phyloP scores from a whole-genome alignment of 768 basidiomycete species.

The Suillus bovinus region DNA sequence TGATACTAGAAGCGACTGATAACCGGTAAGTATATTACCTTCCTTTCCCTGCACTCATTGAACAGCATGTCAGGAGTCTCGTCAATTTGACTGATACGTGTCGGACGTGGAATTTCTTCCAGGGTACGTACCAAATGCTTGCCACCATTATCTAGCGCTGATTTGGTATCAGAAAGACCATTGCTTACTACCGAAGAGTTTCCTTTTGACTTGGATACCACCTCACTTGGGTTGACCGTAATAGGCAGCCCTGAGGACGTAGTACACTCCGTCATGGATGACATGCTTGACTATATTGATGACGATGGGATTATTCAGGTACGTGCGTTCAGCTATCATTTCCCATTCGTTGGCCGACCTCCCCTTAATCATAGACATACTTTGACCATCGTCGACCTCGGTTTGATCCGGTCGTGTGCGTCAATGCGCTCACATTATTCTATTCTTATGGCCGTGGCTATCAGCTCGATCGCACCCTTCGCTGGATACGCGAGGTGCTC shows the following conservation, averaged over 20 bases:
- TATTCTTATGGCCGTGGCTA: slow-evolving; percentile 48
- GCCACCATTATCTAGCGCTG: neutral
- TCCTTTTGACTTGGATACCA: slow-evolving; percentile 59
- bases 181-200: slow-evolving; percentile 49
- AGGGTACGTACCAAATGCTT: slow-evolving; percentile 30
- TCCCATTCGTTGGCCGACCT: neutral
- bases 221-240: slow-evolving; percentile 52
- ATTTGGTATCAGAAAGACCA: slow-evolving; percentile 31
- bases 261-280: slow-evolving; percentile 49
- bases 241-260: slow-evolving; percentile 32
- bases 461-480: slow-evolving; percentile 44
- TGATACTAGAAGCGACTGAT: slow-evolving; percentile 53
- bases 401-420: slow-evolving; percentile 54
- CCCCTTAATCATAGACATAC: slow-evolving; percentile 41
- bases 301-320: slow-evolving; percentile 54
- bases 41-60: slow-evolving; percentile 5
- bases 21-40: slow-evolving; percentile 36
- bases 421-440: slow-evolving; percentile 51
- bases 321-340: slow-evolving; percentile 3
- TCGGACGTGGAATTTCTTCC: slow-evolving; percentile 57
- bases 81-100: slow-evolving; percentile 41
- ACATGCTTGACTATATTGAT: slow-evolving; percentile 53
- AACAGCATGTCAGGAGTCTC: slow-evolving; percentile 36
- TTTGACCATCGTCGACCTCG: slow-evolving; percentile 52
- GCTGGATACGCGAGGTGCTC: slow-evolving; percentile 52